A percentile compares a stretch with the other conserved stretches of the same genome.
Evolutionary conservation across 352 stramenopile genomes (phyloP).

Genomic region (Globisporangium splendens): DNA sequence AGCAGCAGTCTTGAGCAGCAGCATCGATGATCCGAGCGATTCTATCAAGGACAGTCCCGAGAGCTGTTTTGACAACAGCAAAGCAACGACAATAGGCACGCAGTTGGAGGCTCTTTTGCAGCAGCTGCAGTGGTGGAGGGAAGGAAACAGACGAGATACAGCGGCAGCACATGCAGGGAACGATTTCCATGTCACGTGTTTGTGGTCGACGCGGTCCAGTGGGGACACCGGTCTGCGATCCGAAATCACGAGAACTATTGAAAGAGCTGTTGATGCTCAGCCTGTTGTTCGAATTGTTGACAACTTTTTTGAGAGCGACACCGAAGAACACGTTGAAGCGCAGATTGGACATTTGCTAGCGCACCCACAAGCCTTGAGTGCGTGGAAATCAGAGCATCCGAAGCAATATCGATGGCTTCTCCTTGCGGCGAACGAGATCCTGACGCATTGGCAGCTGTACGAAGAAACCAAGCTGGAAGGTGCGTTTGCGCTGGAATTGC

Average conservation of each 20-base stretch:
- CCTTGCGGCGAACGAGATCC: not conserved
- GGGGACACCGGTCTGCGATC: not conserved
- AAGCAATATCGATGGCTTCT: conserved; percentile 1
- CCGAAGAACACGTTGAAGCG: not conserved
- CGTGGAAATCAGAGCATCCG: conserved; percentile 1
- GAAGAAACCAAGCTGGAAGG: conserved; percentile 9
- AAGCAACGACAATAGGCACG: too few relatives aligned
- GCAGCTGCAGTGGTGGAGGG: not conserved
- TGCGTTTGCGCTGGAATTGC: conserved; percentile 3
- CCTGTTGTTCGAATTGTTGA: not conserved
- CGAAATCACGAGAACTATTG: not conserved
- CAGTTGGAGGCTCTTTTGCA: not conserved
- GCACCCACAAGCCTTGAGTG: not conserved
- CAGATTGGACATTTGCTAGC: not conserved
- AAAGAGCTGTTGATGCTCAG: not conserved
- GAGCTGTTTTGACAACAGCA: too few relatives aligned
- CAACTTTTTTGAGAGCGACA: not conserved
- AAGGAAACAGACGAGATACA: not conserved
- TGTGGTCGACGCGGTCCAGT: not conserved
- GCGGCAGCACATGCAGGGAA: not conserved
- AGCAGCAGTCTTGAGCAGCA: not conserved
- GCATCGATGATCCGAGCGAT: not conserved
- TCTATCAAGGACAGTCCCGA: too few relatives aligned
- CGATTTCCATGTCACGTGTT: not conserved
- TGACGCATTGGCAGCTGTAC: conserved; percentile 2